Conservation (phyloP, 176 grass and related monocot species). For the Avena sativa region DNA sequence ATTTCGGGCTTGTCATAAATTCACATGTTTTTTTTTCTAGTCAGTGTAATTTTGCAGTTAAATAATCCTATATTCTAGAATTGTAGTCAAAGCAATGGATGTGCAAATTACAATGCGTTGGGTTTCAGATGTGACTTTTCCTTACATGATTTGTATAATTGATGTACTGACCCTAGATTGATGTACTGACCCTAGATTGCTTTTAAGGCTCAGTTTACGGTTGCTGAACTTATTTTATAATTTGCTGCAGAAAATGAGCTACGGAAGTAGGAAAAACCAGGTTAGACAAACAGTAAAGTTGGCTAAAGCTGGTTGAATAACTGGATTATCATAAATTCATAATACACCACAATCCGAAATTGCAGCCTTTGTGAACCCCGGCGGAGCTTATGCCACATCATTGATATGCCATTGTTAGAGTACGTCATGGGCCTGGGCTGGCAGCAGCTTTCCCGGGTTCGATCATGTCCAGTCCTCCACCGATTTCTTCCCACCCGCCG, state of each 20-base stretch:
- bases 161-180: background rate
- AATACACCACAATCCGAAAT: background rate
- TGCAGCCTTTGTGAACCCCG: background rate
- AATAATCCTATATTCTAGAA: background rate
- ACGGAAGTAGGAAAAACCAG: background rate
- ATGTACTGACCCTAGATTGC: background rate
- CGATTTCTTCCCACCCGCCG: too few relatives aligned
- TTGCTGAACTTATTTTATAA: background rate
- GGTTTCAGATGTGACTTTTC: background rate
- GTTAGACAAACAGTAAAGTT: background rate
- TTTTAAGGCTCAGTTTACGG: background rate
- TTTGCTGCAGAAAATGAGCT: background rate
- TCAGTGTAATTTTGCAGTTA: background rate
- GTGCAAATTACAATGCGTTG: background rate
- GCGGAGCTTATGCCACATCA: conserved; percentile 19
- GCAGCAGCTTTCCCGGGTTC: too few relatives aligned
- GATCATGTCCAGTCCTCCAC: too few relatives aligned
- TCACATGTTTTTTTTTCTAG: background rate
- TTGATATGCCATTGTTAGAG: background rate
- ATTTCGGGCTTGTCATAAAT: conserved; percentile 10
- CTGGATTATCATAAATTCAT: background rate
- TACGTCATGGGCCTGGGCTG: too few relatives aligned
- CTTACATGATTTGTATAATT: background rate
- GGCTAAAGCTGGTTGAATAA: background rate
- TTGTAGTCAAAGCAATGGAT: background rate